These are phyloP conservation scores for Aspergillus phoenicis DNA, from an alignment of 2,329 filamentous ascomycete genomes.

Conservation along the genomic window DNA sequence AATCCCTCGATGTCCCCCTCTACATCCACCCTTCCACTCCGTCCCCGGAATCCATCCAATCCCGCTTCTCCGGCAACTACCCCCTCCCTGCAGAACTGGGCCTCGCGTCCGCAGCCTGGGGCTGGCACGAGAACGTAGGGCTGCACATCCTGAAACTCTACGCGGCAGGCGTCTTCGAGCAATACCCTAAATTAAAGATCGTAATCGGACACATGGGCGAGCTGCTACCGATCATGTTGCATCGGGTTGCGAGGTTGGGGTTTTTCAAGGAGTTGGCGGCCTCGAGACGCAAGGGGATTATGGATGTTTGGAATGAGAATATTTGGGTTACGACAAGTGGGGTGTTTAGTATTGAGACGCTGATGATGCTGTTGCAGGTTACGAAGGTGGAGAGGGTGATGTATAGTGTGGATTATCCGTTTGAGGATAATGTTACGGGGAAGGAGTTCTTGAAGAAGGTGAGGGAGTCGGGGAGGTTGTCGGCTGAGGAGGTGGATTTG, in stretches of 20 bases:
- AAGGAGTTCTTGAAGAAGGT: slow-evolving; percentile 53
- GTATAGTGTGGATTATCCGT: slow-evolving; percentile 42
- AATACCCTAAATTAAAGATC: slow-evolving; percentile 57
- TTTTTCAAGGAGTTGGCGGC: slow-evolving; percentile 40
- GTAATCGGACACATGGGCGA: slow-evolving; percentile 58
- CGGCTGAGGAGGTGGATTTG: slow-evolving; percentile 50
- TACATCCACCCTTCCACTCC: slow-evolving; percentile 55
- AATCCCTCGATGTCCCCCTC: slow-evolving; percentile 53
- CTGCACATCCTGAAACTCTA: slow-evolving; percentile 49
- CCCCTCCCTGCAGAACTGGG: slow-evolving; percentile 19
- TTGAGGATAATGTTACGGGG: slow-evolving; percentile 54
- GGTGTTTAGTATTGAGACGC: slow-evolving; percentile 9
- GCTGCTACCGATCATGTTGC: slow-evolving; percentile 58
- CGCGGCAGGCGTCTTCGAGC: slow-evolving; percentile 58
- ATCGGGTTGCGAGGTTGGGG: slow-evolving; percentile 36
- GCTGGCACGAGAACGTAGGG: slow-evolving; percentile 43
- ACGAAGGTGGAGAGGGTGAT: slow-evolving; percentile 12
- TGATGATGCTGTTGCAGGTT: slow-evolving; percentile 10
- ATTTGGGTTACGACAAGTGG: slow-evolving; percentile 19
- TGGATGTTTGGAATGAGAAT: slow-evolving; percentile 46
- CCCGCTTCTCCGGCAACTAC: slow-evolving; percentile 44
- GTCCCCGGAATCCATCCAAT: slow-evolving; percentile 32
- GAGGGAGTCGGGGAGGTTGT: slow-evolving; percentile 53
- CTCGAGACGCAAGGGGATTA: background rate
- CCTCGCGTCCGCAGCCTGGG: slow-evolving; percentile 32